These are phyloP conservation scores for Entonaema liquescens DNA, from an alignment of 495 filamentous ascomycete species.

Conservation along the genomic window DNA sequence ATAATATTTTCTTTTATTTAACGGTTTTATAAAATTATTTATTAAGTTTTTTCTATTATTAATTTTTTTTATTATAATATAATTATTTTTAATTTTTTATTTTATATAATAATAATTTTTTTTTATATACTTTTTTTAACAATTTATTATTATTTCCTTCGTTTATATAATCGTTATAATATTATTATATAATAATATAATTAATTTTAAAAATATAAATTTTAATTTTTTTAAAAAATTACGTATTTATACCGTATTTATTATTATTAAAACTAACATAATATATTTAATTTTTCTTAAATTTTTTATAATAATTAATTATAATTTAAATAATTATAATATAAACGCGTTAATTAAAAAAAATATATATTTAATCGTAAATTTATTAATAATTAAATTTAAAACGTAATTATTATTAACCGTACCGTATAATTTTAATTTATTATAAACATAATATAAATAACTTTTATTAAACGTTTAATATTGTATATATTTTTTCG, in stretches of 20 bases:
- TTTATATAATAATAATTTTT: neutral
- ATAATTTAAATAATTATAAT: neutral
- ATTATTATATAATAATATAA: neutral
- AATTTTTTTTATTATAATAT: neutral
- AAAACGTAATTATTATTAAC: neutral
- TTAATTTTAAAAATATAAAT: neutral
- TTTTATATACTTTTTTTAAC: neutral
- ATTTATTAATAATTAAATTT: neutral
- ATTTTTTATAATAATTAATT: neutral
- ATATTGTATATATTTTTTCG: neutral
- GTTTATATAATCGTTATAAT: neutral
- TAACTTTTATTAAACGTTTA: neutral
- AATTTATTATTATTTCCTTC: neutral
- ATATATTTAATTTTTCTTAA: neutral
- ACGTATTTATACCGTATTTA: neutral
- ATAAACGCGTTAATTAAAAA: neutral
- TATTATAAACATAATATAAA: neutral
- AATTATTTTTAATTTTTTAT: neutral
- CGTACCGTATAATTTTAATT: neutral
- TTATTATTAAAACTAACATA: neutral
- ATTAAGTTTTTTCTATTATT: too few species aligned
- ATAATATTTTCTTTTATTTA: too few species aligned
- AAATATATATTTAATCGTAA: neutral
- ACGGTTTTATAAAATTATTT: too few species aligned
- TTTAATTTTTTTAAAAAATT: neutral